phyloP scores from a whole-genome alignment of 805 yeast genomes.

The Brettanomyces sp. region DNA sequence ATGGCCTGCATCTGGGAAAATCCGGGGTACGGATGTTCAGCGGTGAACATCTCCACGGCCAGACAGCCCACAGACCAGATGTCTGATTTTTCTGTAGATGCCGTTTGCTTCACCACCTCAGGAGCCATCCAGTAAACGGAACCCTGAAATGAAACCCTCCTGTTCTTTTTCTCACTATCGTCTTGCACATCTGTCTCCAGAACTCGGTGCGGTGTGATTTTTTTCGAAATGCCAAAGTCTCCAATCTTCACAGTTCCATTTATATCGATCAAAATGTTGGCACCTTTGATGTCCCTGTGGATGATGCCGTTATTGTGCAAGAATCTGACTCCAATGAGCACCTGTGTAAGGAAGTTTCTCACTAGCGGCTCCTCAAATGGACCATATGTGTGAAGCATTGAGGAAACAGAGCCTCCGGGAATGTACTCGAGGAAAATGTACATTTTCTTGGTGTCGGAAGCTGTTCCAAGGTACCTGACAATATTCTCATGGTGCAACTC shows the following conservation, averaged over 20 bases:
- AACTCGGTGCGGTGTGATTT: constrained; percentile 23
- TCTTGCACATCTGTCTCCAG: constrained; percentile 15
- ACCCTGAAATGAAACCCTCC: constrained; percentile 84
- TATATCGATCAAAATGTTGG: constrained; percentile 50
- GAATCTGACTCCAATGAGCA: constrained; percentile 44
- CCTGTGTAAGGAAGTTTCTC: constrained; percentile 45
- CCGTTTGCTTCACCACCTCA: constrained; percentile 90
- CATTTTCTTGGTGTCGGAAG: constrained; percentile 57
- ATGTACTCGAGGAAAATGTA: constrained; percentile 64
- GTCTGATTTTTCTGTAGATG: constrained; percentile 87
- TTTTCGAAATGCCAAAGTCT: constrained; percentile 60
- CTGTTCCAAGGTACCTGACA: constrained; percentile 85
- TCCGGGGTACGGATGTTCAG: constrained; percentile 91
- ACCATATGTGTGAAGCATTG: constrained; percentile 49
- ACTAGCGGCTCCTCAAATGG: constrained; percentile 55
- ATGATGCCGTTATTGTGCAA: constrained; percentile 49
- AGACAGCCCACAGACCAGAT: constrained; percentile 97
- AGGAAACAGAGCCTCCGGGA: constrained; percentile 39
- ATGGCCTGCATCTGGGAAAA: constrained; percentile 96
- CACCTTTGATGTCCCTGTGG: constrained; percentile 59
- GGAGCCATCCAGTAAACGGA: constrained; percentile 99
- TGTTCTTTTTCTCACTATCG: constrained; percentile 34
- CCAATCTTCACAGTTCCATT: constrained; percentile 55
- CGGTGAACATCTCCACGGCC: constrained; percentile 91
- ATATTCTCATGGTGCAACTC: constrained; percentile 85